phyloP scores from a whole-genome alignment of 2,329 filamentous ascomycete genomes.

The Byssochlamys sp. region DNA sequence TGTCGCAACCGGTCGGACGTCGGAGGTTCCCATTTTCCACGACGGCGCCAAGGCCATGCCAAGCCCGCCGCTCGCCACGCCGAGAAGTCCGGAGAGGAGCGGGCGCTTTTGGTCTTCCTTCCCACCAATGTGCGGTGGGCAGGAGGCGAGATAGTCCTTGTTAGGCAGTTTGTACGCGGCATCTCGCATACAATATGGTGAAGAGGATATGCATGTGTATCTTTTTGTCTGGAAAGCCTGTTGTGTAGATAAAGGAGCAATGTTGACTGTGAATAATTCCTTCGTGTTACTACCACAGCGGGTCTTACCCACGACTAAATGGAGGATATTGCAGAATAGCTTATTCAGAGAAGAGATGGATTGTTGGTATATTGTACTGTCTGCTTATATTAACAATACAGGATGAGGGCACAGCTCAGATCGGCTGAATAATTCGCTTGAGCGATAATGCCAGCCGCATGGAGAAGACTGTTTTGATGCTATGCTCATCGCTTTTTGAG shows the following conservation, averaged over 20 bases:
- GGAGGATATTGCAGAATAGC: background rate
- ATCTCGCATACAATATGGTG: too few relatives aligned
- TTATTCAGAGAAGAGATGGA: background rate
- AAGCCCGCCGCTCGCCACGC: background rate
- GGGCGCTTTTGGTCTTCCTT: background rate
- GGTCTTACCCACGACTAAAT: background rate
- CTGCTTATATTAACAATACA: background rate
- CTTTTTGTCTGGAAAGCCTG: too few relatives aligned
- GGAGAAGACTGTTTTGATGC: background rate
- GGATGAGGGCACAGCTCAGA: background rate
- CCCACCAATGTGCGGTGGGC: background rate
- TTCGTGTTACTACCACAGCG: too few relatives aligned
- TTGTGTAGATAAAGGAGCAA: too few relatives aligned
- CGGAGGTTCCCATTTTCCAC: background rate
- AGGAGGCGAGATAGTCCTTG: too few relatives aligned
- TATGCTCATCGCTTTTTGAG: background rate
- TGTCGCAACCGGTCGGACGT: background rate
- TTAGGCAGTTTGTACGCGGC: too few relatives aligned
- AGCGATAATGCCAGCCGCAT: background rate
- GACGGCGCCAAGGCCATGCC: background rate
- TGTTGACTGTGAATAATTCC: too few relatives aligned
- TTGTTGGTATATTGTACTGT: background rate
- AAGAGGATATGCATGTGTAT: too few relatives aligned
- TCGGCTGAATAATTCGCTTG: background rate
- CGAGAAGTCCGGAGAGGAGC: slow-evolving; percentile 1